These are phyloP conservation scores for Aureobasidium sp. DNA, from an alignment of 2,329 filamentous ascomycete genomes.

Conservation along the genomic window DNA sequence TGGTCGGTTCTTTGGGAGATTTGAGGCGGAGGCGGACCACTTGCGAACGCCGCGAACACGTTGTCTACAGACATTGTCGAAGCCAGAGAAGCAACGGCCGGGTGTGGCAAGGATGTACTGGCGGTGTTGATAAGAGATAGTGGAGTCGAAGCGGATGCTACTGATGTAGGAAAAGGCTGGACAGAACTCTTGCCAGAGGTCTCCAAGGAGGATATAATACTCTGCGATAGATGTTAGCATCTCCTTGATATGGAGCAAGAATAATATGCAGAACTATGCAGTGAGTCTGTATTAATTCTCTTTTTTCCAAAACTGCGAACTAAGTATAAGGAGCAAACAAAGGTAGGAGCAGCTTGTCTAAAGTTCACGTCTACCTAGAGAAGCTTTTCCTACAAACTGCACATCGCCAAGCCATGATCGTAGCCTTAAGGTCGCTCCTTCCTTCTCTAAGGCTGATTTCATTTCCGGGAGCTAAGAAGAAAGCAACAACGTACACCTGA, in stretches of 20 bases:
- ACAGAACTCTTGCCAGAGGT: slow-evolving; percentile 22
- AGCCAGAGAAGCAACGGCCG: slow-evolving; percentile 23
- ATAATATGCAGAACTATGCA: background rate
- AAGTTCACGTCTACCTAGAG: too few species aligned
- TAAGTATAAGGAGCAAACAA: too few species aligned
- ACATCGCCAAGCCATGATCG: background rate
- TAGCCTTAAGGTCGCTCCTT: background rate
- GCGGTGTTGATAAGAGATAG: slow-evolving; percentile 26
- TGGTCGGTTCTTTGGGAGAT: slow-evolving; percentile 34
- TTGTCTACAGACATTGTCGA: slow-evolving; percentile 20
- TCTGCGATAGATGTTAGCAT: background rate
- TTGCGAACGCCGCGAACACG: slow-evolving; percentile 37
- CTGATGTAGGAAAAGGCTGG: slow-evolving; percentile 26
- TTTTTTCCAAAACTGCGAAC: background rate
- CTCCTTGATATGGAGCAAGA: background rate
- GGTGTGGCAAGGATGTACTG: slow-evolving; percentile 20
- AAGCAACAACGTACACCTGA: slow-evolving; percentile 9
- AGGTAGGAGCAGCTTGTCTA: background rate
- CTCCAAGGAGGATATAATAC: slow-evolving; percentile 20
- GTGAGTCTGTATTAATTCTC: background rate
- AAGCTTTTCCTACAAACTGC: too few species aligned
- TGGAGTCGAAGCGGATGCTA: slow-evolving; percentile 21
- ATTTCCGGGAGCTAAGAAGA: background rate
- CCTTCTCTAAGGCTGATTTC: background rate
- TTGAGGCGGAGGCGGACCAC: slow-evolving; percentile 34